phyloP scores from a whole-genome alignment of 2,329 filamentous ascomycete genomes.

The Tolypocladium tropicale region DNA sequence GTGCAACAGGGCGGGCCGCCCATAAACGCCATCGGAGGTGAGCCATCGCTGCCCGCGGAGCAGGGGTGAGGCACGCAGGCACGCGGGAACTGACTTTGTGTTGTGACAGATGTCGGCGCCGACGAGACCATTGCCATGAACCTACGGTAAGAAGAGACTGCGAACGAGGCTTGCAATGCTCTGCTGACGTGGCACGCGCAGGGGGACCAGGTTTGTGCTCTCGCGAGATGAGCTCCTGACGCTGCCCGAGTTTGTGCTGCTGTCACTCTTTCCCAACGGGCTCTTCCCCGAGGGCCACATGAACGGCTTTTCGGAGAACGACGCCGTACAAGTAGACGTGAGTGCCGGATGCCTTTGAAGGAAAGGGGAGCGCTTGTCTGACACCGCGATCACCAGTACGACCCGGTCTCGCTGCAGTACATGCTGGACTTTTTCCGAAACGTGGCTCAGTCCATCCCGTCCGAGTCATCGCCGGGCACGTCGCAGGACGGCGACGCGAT shows the following conservation, averaged over 20 bases:
- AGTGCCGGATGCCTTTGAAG: constrained; percentile 28
- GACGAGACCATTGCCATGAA: constrained; percentile 96
- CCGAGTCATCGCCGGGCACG: constrained; percentile 56
- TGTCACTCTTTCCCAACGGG: constrained; percentile 98
- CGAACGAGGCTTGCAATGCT: neutral
- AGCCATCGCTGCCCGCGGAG: constrained; percentile 11
- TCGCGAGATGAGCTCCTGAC: constrained; percentile 93
- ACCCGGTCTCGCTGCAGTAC: constrained; percentile 90
- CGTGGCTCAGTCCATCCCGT: constrained; percentile 91
- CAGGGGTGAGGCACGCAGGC: neutral
- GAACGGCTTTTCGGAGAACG: constrained; percentile 83
- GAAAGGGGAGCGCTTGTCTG: neutral
- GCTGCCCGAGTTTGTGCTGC: constrained; percentile 88
- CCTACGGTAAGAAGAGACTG: constrained; percentile 57
- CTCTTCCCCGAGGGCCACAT: constrained; percentile 93
- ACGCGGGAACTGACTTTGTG: constrained; percentile 3
- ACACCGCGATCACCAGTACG: constrained; percentile 62
- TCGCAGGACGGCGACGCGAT: constrained; percentile 52
- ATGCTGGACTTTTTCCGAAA: constrained; percentile 98
- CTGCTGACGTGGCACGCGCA: constrained; percentile 29
- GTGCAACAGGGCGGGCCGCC: constrained; percentile 89
- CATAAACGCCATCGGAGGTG: constrained; percentile 81
- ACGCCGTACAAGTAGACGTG: constrained; percentile 96
- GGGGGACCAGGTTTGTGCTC: constrained; percentile 86
- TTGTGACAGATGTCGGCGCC: constrained; percentile 64